Base-by-base conservation (phyloP, 2,329 filamentous ascomycete species). In the Cordyceps sp. region DNA sequence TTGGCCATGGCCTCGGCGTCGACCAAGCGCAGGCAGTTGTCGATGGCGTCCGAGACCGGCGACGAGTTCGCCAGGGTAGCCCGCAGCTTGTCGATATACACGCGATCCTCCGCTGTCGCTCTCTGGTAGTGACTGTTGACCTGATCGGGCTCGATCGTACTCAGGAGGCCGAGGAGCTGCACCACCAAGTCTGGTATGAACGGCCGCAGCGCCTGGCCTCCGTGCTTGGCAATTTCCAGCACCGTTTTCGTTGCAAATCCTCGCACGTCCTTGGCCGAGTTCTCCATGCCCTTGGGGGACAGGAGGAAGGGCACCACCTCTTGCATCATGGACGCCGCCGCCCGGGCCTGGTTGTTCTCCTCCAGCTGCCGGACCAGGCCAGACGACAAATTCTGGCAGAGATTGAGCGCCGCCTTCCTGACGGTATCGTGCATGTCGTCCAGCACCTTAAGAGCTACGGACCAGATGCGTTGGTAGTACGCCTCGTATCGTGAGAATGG, bases 351-450 rank as follows among this genome's bases (percentile, higher is more conserved):
- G 33, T 77, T 75, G 24, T 81, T 80, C 28, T 83, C 76, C 50
- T 93, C 84, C 2, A 94, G 67, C 37, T 85, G 81, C 19, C 85
- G 76, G 4, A 92, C 83, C 12, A 96, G 67, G 13, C 82, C 80
- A 32, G 82, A 85, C 1, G 85, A 92, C 23, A 98, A 64, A 1
- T 76, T 73, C 50, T 86, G 77, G 45, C 86, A 93, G 5, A 98
- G 66, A 37, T 76, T 75, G 29, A 85, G 66, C 2, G 90, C 90
- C 2, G 85, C 80, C 23, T 69, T 65, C 32, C 90, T 71, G 5
- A 98, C 90, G 1, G 79, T 85, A 7, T 78, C 79, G 51, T 98
- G 98, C 52, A 96, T 92, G 51, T 98, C 90, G 51, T 98, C 90
- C 6, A 96, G 63, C 1, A 98, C 85, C 46, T 84, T 92, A 53